Conservation (phyloP, 2,329 filamentous ascomycete species). For the Colletotrichum musae region DNA sequence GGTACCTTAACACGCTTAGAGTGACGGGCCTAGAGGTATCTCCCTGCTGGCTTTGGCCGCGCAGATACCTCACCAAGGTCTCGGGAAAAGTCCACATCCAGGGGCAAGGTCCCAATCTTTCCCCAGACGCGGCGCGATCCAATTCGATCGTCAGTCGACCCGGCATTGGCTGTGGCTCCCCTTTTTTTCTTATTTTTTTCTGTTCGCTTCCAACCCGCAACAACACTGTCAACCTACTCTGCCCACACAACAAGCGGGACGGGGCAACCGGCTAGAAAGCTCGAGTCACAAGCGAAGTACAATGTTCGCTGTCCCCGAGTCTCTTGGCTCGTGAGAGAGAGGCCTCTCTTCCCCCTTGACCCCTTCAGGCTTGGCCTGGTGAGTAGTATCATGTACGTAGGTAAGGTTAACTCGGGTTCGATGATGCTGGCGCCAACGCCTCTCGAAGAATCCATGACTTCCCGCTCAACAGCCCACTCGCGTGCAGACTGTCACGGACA, state of each 20-base stretch:
- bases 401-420: background rate
- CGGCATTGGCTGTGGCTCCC: slow-evolving; percentile 14
- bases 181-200: slow-evolving; percentile 28
- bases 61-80: background rate
- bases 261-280: slow-evolving; percentile 28
- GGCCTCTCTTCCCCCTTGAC: background rate
- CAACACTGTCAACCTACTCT: background rate
- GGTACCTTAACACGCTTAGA: slow-evolving; percentile 9
- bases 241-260: slow-evolving; percentile 26
- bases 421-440: background rate
- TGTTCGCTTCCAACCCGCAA: slow-evolving; percentile 11
- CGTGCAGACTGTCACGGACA: slow-evolving; percentile 27
- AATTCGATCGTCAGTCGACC: slow-evolving; percentile 36
- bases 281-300: slow-evolving; percentile 16
- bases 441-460: slow-evolving; percentile 17
- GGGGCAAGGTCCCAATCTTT: slow-evolving; percentile 35
- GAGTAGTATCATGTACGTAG: background rate
- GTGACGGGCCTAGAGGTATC: slow-evolving; percentile 15
- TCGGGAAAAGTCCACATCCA: slow-evolving; percentile 3
- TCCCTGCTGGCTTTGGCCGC: background rate
- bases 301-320: no score
- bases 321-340: background rate
- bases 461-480: slow-evolving; percentile 24
- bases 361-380: slow-evolving; percentile 14
- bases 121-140: slow-evolving; percentile 39